Base-by-base conservation (phyloP, 306 rosid genomes). In the Castanospermum australe region DNA sequence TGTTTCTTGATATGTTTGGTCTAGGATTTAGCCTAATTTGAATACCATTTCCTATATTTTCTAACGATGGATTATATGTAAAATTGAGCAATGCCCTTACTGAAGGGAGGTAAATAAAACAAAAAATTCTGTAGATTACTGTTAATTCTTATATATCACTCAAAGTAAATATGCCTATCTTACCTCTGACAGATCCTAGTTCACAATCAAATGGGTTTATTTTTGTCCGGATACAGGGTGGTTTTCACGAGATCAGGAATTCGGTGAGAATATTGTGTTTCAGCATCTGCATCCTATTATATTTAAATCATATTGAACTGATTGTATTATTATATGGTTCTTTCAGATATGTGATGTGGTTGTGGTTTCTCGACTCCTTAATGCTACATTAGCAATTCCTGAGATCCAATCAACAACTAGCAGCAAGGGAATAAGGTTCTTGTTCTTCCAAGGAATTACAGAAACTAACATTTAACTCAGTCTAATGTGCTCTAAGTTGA, bases 171-270 rank as follows among this genome's bases (percentile, higher is more conserved):
- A 32, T 71, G 12, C 32, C 32, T 52, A 35, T 74, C 7, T 59
- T 75, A 73, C 56, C 48, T 35, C 39, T 73, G 60, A 66, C 96
- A 96, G 99, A 88, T 81, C 93, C 97, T 44, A 65, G 74, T 59
- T 85, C 81, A 54, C 91, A 91, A 84, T 85, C 94, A 79, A 93
- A 90, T 77, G 96, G 98, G 60, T 96, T 87, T 88, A 93, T 96
- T 78, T 96, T 96, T 89, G 99, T 96, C 22, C 87, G 99, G 79
- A 96, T 96, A 89, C 99, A 84, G 73, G 99, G 99, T 5, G 98
- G 99, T 64, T 96, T 96, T 69, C 97, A 93, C 57, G 94, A 96
- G 84, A 93, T 93, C 83, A 83, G 97, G 88, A 96, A 91, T 81
- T 91, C 99, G 78, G 99, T 96, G 81, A 91, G 98, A 62, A 54